A percentile compares a stretch with the other conserved stretches of the same genome.
Conservation (phyloP, 257 asterid genomes). For the Dorcoceras hygrometricum region DNA sequence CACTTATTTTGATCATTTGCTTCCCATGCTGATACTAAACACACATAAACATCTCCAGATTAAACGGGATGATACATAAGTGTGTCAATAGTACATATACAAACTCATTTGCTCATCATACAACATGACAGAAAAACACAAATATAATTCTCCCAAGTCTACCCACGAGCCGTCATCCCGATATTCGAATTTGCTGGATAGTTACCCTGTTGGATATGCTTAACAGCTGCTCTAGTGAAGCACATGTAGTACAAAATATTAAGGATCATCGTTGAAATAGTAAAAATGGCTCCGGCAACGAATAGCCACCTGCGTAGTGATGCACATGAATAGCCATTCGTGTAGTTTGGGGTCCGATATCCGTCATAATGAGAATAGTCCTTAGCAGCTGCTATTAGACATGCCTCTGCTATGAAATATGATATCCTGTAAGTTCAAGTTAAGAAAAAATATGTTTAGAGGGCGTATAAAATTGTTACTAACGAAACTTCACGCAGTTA, state of each 20-base stretch:
- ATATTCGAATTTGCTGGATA: slow-evolving; percentile 30
- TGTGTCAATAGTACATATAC: too few species aligned
- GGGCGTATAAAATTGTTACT: not conserved
- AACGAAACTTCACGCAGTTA: too few species aligned
- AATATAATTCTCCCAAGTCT: not conserved
- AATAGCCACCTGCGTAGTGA: slow-evolving; percentile 40
- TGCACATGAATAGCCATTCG: slow-evolving; percentile 37
- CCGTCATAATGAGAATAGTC: slow-evolving; percentile 39
- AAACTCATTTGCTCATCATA: too few species aligned
- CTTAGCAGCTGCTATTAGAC: slow-evolving; percentile 43
- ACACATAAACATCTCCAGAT: too few species aligned
- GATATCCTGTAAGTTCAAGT: slow-evolving; percentile 32
- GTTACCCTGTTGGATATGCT: slow-evolving; percentile 33
- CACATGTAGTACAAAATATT: slow-evolving; percentile 43
- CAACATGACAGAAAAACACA: too few species aligned
- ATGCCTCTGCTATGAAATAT: slow-evolving; percentile 46
- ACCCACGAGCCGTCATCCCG: slow-evolving; percentile 38
- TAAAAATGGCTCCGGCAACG: slow-evolving; percentile 45
- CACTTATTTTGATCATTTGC: too few species aligned
- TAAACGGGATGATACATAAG: too few species aligned
- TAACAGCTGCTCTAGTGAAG: slow-evolving; percentile 42
- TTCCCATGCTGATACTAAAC: too few species aligned
- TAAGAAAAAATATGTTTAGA: too few species aligned
- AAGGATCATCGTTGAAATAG: slow-evolving; percentile 40
- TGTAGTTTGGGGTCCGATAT: slow-evolving; percentile 30